Evolutionary conservation across 805 yeast species (phyloP), one percentile per base, ranked within the genome.

Genomic region (Ogataea henricii): DNA sequence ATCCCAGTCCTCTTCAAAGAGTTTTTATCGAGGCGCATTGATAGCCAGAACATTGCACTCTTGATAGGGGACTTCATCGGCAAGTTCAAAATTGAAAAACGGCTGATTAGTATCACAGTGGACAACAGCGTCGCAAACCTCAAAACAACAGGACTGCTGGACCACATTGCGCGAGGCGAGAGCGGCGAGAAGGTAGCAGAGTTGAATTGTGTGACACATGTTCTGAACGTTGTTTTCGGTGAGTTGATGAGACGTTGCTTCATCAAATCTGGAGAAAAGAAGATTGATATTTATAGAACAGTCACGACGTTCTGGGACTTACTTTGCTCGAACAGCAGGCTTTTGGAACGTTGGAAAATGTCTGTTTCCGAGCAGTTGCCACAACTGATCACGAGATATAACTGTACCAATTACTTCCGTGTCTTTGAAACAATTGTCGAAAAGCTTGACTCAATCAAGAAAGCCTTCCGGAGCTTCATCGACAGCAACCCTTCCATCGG

Each of bases 171-270:
- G 6, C 12, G 4, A 17, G 6, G n/a, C 3, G 26, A 14, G 7
- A 13, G n/a, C 10, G 12, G 25, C 4, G 4, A 3, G 23, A n/a
- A 6, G 6, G 43, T 40, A n/a, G 13, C 3, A 13, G 35, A 9
- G 13, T 35, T 40, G 17, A 14, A 23, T 27, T 27, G 43, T 21
- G 43, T 40, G 6, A 27, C 43, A 6, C 43, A 27, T 26, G 43
- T 40, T 3, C 26, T 40, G 17, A 27, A 40, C 26, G 27, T 17
- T 17, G 10, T 40, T 9, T 14, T 29, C 23, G 9, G 26, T 7
- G 43, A 40, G 6, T 14, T 40, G 9, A 7, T 40, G 35, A 14
- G 14, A 20, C 20, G 16, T 14, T n/a, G 35, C n/a, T 40, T 26
- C 13, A 27, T 40, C 13, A 6, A 25, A 5, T n/a, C 33, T 22